These are phyloP conservation scores for Gynandropsis gynandra DNA, from an alignment of 345 rosid genomes.

Conservation along the genomic window DNA sequence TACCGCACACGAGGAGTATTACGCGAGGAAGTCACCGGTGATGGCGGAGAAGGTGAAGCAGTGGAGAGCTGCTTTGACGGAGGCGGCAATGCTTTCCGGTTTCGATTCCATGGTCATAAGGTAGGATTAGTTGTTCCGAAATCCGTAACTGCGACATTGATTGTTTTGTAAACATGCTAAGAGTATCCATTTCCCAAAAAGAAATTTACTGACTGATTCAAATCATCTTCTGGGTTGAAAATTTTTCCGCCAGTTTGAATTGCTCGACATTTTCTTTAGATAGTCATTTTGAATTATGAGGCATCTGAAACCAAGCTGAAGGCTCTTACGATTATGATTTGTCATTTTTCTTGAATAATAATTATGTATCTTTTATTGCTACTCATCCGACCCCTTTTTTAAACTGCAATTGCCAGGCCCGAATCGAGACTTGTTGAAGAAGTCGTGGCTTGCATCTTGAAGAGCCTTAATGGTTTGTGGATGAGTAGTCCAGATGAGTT, in stretches of 20 bases:
- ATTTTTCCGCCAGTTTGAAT: too few species aligned
- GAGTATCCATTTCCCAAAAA: too few species aligned
- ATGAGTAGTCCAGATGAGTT: neutral
- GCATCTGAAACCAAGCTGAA: too few species aligned
- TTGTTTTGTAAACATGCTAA: too few species aligned
- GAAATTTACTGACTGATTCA: too few species aligned
- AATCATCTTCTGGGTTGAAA: too few species aligned
- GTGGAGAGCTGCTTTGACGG: conserved; percentile 19
- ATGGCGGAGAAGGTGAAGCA: neutral
- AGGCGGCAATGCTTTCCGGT: neutral
- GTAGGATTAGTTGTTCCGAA: too few species aligned
- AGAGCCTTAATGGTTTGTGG: neutral
- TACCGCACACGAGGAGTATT: neutral
- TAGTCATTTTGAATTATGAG: neutral
- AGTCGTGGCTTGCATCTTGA: conserved; percentile 3
- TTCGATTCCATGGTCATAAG: neutral
- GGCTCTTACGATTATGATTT: too few species aligned
- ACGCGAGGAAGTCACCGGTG: neutral
- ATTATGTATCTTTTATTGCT: neutral
- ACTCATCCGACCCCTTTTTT: too few species aligned
- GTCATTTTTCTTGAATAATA: too few species aligned
- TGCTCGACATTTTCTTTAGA: too few species aligned
- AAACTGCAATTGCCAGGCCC: conserved; percentile 3
- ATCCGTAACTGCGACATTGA: too few species aligned
- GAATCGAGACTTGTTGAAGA: conserved; percentile 12